These are phyloP conservation scores for Tricholoma flavovirens DNA, from an alignment of 768 basidiomycete genomes.

Conservation along the genomic window DNA sequence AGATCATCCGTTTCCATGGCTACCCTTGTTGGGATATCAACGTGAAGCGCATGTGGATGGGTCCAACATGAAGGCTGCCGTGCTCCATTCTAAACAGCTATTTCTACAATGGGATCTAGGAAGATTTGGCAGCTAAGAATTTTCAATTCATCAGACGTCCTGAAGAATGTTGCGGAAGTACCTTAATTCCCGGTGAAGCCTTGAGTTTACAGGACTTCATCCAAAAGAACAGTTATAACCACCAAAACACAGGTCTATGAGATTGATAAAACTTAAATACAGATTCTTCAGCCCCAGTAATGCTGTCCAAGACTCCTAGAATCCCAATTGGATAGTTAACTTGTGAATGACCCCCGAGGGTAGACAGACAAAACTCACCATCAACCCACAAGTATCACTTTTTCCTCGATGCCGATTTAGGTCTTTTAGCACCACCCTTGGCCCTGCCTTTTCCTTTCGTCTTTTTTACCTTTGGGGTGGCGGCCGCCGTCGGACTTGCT, in stretches of 20 bases:
- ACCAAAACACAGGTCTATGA: too few species aligned
- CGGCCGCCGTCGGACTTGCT: constrained; percentile 18
- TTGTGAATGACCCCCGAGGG: neutral
- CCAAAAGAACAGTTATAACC: too few species aligned
- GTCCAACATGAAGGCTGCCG: neutral
- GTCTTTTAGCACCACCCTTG: constrained; percentile 16
- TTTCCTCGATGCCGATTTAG: constrained; percentile 11
- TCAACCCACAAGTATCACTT: constrained; percentile 5
- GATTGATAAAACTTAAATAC: neutral
- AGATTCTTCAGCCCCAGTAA: neutral
- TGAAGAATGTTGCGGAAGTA: too few species aligned
- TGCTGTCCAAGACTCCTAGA: neutral
- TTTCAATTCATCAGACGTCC: too few species aligned
- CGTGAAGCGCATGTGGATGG: neutral
- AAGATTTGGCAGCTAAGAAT: too few species aligned
- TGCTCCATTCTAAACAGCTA: too few species aligned
- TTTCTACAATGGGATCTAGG: too few species aligned
- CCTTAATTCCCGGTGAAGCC: too few species aligned
- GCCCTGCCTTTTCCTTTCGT: constrained; percentile 14
- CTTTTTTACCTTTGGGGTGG: constrained; percentile 15
- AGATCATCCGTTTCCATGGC: neutral
- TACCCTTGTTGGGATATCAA: too few species aligned
- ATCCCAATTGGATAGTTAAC: neutral
- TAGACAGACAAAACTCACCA: neutral
- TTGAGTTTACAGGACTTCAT: too few species aligned